Evolutionary conservation across 164 flowering plant genomes (phyloP), one percentile per base, ranked within the genome.

Genomic region (Houttuynia cordata): DNA sequence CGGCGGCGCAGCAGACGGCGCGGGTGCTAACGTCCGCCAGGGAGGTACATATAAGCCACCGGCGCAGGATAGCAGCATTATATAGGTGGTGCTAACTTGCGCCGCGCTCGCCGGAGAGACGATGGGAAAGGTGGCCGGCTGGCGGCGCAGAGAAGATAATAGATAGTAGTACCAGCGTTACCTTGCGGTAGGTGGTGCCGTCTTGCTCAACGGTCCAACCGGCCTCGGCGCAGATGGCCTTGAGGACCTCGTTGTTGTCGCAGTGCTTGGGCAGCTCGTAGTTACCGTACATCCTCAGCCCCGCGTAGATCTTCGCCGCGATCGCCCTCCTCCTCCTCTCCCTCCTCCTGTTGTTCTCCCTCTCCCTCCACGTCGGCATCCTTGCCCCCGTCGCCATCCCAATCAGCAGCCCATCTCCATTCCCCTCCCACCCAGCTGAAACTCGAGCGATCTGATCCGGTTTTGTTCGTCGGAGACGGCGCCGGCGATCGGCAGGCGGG

Each of bases 191-290:
- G 39, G 97, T 90, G 52, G 97, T 87, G 45, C 97, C 97, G 64
- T 90, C 97, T 56, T 80, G 85, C 73, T 90, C 92, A 22, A 89
- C 96, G 37, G 76, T 81, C 96, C 96, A 89, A 7, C 96, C 96
- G 49, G 96, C 96, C 71, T 90, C 97, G 60, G 76, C 61, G 62
- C 92, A 85, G 60, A 90, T 86, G 65, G 97, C 97, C 64, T 90
- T 90, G 68, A 90, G 68, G 50, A 90, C 97, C 71, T 90, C 95
- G 68, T 90, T 90, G 72, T 90, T 90, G 74, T 89, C 97, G 66
- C 96, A 89, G 76, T 88, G 96, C 69, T 88, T 88, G 9, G 96
- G 93, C 17, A 88, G 86, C 82, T 80, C 79, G 68, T 77, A 89
- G 73, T 86, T 86, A 0, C 97, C 94, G 62, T 84, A 85, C 82